These are phyloP conservation scores for Coemansia sp. DNA, from an alignment of 192 early-diverging fungal genomes.

Conservation along the genomic window DNA sequence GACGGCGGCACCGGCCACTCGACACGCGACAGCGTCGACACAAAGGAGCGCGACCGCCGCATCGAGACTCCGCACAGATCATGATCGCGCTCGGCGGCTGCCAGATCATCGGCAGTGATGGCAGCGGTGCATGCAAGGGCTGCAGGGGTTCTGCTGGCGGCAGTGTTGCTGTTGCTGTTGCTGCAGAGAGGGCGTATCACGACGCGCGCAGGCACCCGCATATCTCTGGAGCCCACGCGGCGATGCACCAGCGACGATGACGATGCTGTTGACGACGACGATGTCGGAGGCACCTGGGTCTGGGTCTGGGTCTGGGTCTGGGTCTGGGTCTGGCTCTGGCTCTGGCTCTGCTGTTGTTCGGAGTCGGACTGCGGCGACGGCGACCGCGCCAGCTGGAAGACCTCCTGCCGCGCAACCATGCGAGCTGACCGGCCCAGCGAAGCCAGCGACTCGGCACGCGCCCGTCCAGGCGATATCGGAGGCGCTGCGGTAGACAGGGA, in stretches of 20 bases:
- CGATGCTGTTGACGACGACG: neutral
- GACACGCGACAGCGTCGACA: constrained; percentile 30
- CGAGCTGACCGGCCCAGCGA: neutral
- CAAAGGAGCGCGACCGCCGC: constrained; percentile 38
- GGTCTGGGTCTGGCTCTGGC: neutral
- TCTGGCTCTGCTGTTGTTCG: neutral
- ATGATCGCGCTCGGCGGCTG: neutral
- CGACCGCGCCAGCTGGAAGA: constrained; percentile 2
- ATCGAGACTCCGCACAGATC: neutral
- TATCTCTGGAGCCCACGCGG: constrained; percentile 2
- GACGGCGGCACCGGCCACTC: constrained; percentile 48
- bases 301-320: neutral
- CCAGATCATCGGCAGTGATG: neutral
- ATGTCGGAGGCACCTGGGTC: neutral
- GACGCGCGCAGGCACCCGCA: constrained; percentile 5
- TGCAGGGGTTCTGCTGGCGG: neutral
- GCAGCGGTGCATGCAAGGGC: neutral
- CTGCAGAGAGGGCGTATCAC: constrained; percentile 7
- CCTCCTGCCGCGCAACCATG: constrained; percentile 6
- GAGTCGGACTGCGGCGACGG: neutral
- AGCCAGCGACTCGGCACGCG: neutral
- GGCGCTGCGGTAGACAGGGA: neutral
- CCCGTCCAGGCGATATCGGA: neutral
- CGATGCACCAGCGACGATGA: constrained; percentile 21
- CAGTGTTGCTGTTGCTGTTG: neutral